A percentile compares a stretch with the other conserved stretches of the same genome.
phyloP scores from a whole-genome alignment of 179 eudicot genomes.

The Actinidia arguta region DNA sequence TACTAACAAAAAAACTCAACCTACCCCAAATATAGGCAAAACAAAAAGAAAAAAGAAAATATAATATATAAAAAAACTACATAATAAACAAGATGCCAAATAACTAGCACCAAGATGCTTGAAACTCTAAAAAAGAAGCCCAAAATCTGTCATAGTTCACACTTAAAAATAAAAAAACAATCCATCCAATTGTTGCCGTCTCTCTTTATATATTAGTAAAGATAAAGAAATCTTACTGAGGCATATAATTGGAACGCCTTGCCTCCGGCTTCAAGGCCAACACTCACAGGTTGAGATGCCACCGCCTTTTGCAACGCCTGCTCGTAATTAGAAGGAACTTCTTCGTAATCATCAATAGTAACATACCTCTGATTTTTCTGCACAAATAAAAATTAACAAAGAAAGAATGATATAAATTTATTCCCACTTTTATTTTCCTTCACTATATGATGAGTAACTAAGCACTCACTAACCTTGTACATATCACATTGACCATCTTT shows the following conservation, averaged over 20 bases:
- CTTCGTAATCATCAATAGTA: constrained; percentile 60
- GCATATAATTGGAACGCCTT: constrained; percentile 58
- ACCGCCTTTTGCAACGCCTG: constrained; percentile 59
- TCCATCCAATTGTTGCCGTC: background rate
- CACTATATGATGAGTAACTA: no score
- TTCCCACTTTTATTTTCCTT: no score
- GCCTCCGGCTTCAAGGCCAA: constrained; percentile 74
- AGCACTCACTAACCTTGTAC: constrained; percentile 39
- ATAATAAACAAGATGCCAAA: background rate
- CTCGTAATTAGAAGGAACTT: constrained; percentile 65
- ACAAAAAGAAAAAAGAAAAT: no score
- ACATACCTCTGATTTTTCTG: constrained; percentile 71
- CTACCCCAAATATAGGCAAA: no score
- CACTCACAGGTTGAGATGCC: constrained; percentile 68
- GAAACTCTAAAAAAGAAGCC: background rate
- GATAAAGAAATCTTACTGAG: constrained; percentile 40
- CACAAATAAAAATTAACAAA: background rate
- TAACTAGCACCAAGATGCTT: background rate
- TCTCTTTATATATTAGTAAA: no score
- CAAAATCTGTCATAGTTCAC: background rate
- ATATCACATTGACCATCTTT: constrained; percentile 54
- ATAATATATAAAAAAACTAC: no score
- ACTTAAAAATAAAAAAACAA: background rate
- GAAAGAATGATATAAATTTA: background rate
- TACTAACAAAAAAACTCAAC: no score